These are phyloP conservation scores for Penicillium hesseltinei DNA, from an alignment of 2,329 filamentous ascomycete species.

Conservation along the genomic window DNA sequence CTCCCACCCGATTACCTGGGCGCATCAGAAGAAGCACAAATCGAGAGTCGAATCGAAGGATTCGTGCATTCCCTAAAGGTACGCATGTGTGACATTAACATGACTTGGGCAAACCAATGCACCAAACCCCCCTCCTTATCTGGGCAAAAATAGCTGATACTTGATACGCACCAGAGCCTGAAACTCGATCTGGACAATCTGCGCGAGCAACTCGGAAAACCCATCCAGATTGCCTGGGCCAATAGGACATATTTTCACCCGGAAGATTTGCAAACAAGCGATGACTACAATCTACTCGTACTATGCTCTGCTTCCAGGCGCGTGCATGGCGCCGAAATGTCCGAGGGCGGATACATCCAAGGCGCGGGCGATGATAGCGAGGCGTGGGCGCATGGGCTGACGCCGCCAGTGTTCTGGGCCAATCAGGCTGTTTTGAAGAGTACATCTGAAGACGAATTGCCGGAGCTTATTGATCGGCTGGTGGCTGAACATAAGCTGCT, in stretches of 20 bases:
- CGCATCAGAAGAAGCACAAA: slow-evolving; percentile 75
- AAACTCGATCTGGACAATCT: slow-evolving; percentile 59
- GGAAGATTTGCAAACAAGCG: slow-evolving; percentile 44
- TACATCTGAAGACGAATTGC: slow-evolving; percentile 64
- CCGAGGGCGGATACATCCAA: slow-evolving; percentile 79
- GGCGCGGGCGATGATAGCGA: slow-evolving; percentile 94
- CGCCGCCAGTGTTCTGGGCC: slow-evolving; percentile 75
- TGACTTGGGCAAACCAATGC: not conserved
- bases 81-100: slow-evolving; percentile 1
- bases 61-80: slow-evolving; percentile 54
- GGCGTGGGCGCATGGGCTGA: slow-evolving; percentile 83
- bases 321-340: slow-evolving; percentile 65
- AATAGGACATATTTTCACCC: slow-evolving; percentile 63
- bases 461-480: slow-evolving; percentile 50
- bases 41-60: slow-evolving; percentile 59
- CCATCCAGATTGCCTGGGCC: slow-evolving; percentile 76
- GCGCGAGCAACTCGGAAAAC: slow-evolving; percentile 61
- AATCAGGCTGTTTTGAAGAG: slow-evolving; percentile 61
- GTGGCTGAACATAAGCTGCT: slow-evolving; percentile 30
- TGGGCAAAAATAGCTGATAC: slow-evolving; percentile 6
- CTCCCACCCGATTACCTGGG: slow-evolving; percentile 72
- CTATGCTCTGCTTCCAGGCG: slow-evolving; percentile 81
- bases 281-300: slow-evolving; percentile 68
- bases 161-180: slow-evolving; percentile 48
- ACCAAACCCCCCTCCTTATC: not conserved